Evolutionary conservation across 176 grass and related monocot species (phyloP).

Genomic region (Oryza meyeriana): DNA sequence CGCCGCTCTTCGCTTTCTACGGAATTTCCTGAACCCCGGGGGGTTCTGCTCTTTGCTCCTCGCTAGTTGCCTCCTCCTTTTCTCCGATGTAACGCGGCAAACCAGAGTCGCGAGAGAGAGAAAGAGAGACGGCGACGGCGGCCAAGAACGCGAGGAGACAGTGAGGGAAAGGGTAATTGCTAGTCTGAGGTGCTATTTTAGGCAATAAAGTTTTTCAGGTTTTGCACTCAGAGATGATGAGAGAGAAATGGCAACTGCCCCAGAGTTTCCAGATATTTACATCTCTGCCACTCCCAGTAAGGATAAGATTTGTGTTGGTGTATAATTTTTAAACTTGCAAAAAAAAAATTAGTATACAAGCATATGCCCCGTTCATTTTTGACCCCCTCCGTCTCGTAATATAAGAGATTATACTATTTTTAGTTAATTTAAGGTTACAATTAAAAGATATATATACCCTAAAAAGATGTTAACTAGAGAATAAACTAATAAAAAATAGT

Average conservation of each 20-base stretch:
- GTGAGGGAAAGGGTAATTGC: neutral
- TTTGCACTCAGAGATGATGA: constrained; percentile 16
- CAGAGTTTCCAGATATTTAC: neutral
- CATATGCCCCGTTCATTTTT: too few relatives aligned
- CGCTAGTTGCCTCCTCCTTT: constrained; percentile 5
- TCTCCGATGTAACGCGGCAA: constrained; percentile 1
- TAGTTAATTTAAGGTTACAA: too few relatives aligned
- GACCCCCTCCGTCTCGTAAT: too few relatives aligned
- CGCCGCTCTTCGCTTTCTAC: neutral
- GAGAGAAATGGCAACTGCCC: neutral
- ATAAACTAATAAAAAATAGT: too few relatives aligned
- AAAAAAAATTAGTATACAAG: too few relatives aligned
- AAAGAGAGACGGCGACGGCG: constrained; percentile 8
- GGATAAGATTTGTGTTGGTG: neutral
- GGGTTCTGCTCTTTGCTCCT: neutral
- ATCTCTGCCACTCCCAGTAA: neutral
- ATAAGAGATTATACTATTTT: too few relatives aligned
- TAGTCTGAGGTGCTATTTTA: constrained; percentile 16
- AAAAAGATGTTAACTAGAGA: too few relatives aligned
- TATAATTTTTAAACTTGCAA: too few relatives aligned
- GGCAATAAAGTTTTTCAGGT: constrained; percentile 2
- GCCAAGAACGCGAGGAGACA: constrained; percentile 37
- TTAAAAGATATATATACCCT: too few relatives aligned
- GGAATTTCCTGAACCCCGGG: neutral
- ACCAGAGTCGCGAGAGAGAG: neutral